Base-by-base conservation (phyloP, 2,329 filamentous ascomycete species). In the Didymella pomorum region DNA sequence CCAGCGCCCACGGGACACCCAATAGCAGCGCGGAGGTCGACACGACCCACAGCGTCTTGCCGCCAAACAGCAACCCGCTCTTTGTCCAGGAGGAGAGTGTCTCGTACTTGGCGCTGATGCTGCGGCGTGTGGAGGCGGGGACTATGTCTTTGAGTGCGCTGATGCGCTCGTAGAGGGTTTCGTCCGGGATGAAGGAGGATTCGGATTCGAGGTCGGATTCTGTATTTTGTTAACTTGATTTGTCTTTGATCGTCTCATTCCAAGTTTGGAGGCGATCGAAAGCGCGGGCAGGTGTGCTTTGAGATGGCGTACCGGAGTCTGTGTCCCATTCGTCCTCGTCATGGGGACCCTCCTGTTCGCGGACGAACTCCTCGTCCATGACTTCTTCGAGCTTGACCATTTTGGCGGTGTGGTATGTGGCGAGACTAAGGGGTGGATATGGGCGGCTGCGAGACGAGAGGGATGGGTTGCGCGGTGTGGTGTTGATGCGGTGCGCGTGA, bases 341-440 rank as follows among this genome's bases (percentile, higher is more conserved):
- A 60, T 83, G 83, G 62, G 87, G 81, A 73, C 90, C 88, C 68
- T 84, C 81, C 79, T 90, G 88, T 70, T 85, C 82, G 78, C 86
- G 83, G 81, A 89, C 84, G 84, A 97, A 96, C 81, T 96, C 91
- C 85, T 97, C 93, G 78, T 98, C 94, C 77, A 96, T 89, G 75
- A 98, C 94, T 84, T 98, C 94, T 77, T 92, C 91, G 76, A 98
- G 91, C 81, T 94, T 92, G 79, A 98, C 94, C 94, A 98, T 97
- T 72, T 79, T 88, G 80, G 62, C 63, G 63, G 65, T 51, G 29
- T 35, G 53, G 43, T 48, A 31, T 54, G 46, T 45, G 43, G 44
- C 16, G 39, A 14, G 14, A 16, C 7, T 39, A 18, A 1, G 14
- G 6, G 7, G 2, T 26, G 11, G 21, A 28, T 25, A 18, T 10